These are phyloP conservation scores for Dryadomyces sulphureus DNA, from an alignment of 2,329 filamentous ascomycete genomes.

Conservation along the genomic window DNA sequence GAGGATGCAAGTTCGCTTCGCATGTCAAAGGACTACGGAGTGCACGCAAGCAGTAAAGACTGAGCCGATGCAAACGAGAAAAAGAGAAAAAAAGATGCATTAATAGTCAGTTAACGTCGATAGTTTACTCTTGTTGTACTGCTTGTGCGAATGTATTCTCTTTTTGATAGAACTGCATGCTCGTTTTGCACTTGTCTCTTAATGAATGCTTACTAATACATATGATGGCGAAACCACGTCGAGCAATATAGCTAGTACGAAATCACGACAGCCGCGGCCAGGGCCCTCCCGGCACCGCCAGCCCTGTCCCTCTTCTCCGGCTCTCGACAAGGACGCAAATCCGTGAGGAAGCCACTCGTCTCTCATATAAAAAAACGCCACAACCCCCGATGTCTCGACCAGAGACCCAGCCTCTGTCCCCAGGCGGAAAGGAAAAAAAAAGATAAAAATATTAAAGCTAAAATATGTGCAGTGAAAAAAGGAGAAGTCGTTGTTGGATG, in stretches of 20 bases:
- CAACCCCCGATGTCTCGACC: not conserved
- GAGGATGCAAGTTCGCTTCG: not conserved
- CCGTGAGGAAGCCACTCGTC: not conserved
- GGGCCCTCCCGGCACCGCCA: too few species aligned
- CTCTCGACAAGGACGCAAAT: too few species aligned
- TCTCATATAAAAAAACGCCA: not conserved
- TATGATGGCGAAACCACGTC: too few species aligned
- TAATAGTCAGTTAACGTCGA: not conserved
- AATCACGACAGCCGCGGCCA: too few species aligned
- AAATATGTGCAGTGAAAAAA: not conserved
- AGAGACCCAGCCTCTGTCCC: not conserved
- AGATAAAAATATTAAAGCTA: not conserved
- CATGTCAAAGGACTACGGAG: too few species aligned
- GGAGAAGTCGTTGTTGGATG: too few species aligned
- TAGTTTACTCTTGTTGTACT: not conserved
- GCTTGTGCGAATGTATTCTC: not conserved
- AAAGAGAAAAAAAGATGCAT: not conserved
- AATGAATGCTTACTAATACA: too few species aligned
- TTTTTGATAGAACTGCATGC: not conserved
- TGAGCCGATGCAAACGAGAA: not conserved
- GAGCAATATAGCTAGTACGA: too few species aligned
- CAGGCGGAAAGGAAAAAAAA: not conserved
- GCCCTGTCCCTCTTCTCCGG: too few species aligned
- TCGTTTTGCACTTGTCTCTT: too few species aligned
- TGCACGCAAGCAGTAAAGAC: not conserved